Percentiles rank a stretch among this genome's conserved stretches.
Conservation (phyloP, 1,284 basidiomycete genomes). For the Chalciporus sp. region DNA sequence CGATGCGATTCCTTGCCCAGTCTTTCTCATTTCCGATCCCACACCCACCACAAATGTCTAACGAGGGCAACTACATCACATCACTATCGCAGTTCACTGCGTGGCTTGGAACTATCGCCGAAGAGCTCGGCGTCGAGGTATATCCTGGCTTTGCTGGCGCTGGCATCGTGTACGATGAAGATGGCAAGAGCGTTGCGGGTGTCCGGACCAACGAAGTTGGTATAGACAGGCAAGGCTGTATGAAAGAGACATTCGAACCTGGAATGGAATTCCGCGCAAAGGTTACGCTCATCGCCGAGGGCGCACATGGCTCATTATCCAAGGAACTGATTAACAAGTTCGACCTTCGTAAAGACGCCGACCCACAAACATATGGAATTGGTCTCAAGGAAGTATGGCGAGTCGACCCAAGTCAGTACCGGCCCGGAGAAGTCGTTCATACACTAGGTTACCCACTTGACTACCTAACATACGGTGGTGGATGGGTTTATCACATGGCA, state of each 20-base stretch:
- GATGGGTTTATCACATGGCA: slow-evolving; percentile 96
- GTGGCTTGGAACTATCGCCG: slow-evolving; percentile 91
- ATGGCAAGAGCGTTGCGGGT: slow-evolving; percentile 74
- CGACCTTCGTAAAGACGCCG: slow-evolving; percentile 73
- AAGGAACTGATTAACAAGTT: slow-evolving; percentile 84
- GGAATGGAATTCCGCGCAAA: slow-evolving; percentile 97
- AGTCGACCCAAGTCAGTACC: slow-evolving; percentile 76
- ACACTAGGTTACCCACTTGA: slow-evolving; percentile 95
- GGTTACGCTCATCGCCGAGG: slow-evolving; percentile 94
- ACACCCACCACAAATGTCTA: slow-evolving; percentile 97
- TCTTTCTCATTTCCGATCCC: slow-evolving; percentile 82
- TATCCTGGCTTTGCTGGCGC: slow-evolving; percentile 98
- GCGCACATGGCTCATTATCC: slow-evolving; percentile 90
- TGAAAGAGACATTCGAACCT: slow-evolving; percentile 92
- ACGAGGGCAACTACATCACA: slow-evolving; percentile 92
- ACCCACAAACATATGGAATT: slow-evolving; percentile 96
- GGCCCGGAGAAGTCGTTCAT: slow-evolving; percentile 88
- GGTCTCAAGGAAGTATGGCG: slow-evolving; percentile 99
- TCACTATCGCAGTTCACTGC: slow-evolving; percentile 88
- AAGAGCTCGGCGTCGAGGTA: slow-evolving; percentile 92
- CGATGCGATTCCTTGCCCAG: slow-evolving; percentile 88
- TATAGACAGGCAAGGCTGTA: slow-evolving; percentile 75
- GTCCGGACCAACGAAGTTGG: slow-evolving; percentile 96
- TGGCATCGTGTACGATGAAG: slow-evolving; percentile 73
- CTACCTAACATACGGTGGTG: slow-evolving; percentile 88